Conservation (phyloP, 768 basidiomycete species). For the Gymnopilus junonius region DNA sequence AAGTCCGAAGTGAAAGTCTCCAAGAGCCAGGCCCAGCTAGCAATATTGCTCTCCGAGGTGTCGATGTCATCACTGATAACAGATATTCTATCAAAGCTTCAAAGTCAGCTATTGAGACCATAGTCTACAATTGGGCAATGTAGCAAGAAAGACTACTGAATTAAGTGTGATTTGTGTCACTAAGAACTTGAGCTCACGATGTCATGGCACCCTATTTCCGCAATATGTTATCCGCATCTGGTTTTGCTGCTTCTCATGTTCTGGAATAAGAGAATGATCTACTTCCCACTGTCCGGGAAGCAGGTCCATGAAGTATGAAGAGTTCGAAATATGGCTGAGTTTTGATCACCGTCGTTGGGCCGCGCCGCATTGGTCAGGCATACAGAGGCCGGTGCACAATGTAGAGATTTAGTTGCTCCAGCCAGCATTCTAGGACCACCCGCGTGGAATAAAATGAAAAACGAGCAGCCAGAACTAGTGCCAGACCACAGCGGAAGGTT, state of each 20-base stretch:
- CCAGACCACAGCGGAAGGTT: neutral
- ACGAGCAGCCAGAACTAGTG: neutral
- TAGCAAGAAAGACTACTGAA: neutral
- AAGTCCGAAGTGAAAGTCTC: neutral
- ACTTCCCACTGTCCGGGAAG: neutral
- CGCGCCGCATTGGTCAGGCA: neutral
- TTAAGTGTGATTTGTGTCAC: neutral
- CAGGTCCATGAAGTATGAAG: neutral
- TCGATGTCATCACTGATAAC: neutral
- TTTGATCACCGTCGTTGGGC: neutral
- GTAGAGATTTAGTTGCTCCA: neutral
- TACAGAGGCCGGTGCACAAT: neutral
- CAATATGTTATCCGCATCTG: slow-evolving; percentile 8
- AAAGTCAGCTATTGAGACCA: neutral
- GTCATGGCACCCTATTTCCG: slow-evolving; percentile 10
- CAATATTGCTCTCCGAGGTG: neutral
- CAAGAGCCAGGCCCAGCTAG: neutral
- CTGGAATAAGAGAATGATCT: neutral
- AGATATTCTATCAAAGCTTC: neutral
- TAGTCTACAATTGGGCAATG: neutral
- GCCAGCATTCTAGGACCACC: neutral
- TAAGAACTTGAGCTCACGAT: neutral
- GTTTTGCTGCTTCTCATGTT: slow-evolving; percentile 6
- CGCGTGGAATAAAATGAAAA: neutral
- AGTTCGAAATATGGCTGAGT: neutral